Conservation (phyloP, 257 asterid species). For the Jacaranda mimosifolia region DNA sequence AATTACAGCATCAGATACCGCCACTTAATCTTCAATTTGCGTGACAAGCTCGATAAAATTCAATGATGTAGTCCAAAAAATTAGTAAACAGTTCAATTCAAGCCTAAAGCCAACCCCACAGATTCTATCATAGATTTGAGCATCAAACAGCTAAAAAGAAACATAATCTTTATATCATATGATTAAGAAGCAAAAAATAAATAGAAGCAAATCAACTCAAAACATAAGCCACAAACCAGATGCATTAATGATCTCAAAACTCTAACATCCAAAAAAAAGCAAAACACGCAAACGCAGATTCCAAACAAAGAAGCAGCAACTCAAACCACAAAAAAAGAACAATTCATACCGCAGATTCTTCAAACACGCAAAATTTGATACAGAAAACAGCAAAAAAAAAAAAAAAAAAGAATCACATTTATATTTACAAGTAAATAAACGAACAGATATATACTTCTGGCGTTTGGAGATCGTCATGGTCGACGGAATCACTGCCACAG, state of each 20-base stretch:
- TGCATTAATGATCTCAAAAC: slow-evolving; percentile 26
- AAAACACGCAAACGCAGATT: slow-evolving; percentile 7
- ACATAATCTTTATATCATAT: neutral
- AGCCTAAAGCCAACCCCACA: neutral
- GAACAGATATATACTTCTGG: slow-evolving; percentile 39
- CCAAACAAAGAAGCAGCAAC: neutral
- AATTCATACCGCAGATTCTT: slow-evolving; percentile 27
- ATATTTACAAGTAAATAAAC: neutral
- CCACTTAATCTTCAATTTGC: slow-evolving; percentile 1
- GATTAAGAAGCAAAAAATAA: neutral
- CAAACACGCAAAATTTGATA: slow-evolving; percentile 3
- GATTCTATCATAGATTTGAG: slow-evolving; percentile 24
- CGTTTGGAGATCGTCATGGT: slow-evolving; percentile 49
- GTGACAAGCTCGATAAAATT: neutral
- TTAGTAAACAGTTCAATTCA: neutral
- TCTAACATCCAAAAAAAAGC: slow-evolving; percentile 8
- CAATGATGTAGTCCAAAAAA: neutral
- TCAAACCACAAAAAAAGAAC: neutral
- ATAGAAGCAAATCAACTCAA: neutral
- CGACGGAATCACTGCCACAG: slow-evolving; percentile 61
- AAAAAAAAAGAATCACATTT: neutral
- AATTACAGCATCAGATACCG: slow-evolving; percentile 23
- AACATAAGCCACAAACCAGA: slow-evolving; percentile 20
- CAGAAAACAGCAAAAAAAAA: neutral
- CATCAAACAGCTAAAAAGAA: slow-evolving; percentile 3